Base-by-base conservation (phyloP, 2,329 filamentous ascomycete species). In the Colletotrichum musicola region DNA sequence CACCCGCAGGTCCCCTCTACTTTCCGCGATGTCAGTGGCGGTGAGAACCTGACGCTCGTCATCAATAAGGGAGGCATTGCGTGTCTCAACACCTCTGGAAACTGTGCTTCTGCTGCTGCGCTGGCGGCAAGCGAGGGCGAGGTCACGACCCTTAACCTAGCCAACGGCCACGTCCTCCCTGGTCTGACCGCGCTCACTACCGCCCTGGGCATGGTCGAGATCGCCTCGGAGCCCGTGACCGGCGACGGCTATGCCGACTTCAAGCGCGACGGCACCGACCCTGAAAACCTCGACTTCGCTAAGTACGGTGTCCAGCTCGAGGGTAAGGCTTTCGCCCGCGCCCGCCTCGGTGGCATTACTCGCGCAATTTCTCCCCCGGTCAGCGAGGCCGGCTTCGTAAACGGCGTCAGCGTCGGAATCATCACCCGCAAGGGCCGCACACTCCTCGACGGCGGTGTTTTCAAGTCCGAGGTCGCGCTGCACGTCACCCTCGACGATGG, bases 121-220 rank as follows among this genome's bases (percentile, higher is more conserved):
- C 44, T 64, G 2, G 76, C 78, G 1, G 84, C 83, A 51, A 61
- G 50, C 7, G 53, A 71, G 1, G 74, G 77, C 38, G 63, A 77
- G n/a, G 64, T 72, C 6, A 69, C 73, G 1, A 61, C 62, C 30
- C 74, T 87, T 16, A 40, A 75, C 4, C 78, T 88, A 4, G 53
- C 77, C 14, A 77, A 88, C 49, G 86, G 85, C 3, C 76, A 86
- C 69, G 72, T 87, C 42, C 79, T 83, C 7, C 83, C 85, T 3
- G 81, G 85, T 0, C 73, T 88, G 38, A 86, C 82, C n/a, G 81
- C 84, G 2, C 78, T 88, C 40, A 82, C 84, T 4, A 78, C 79
- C 5, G 73, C 75, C 7, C 79, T 89, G 2, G 87, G 87, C 1
- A 76, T 88, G 4, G 74, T 77, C 12, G 87, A 88, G 72, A 88